phyloP scores from a whole-genome alignment of 2,329 filamentous ascomycete genomes.

The Paecilomyces sp. region DNA sequence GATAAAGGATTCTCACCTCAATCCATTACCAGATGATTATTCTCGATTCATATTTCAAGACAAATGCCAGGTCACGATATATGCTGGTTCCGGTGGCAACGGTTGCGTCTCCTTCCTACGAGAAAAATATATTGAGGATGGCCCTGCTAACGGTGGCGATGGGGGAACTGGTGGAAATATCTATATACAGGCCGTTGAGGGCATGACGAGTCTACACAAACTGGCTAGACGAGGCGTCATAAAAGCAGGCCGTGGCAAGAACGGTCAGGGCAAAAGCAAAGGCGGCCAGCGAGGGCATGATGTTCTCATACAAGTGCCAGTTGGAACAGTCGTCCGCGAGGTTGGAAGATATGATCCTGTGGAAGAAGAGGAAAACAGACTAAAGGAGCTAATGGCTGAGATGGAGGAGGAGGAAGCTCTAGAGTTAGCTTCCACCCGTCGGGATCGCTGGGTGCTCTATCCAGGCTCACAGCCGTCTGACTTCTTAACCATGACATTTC shows the following conservation, averaged over 20 bases:
- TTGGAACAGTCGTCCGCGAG: conserved; percentile 86
- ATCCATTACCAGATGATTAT: conserved; percentile 80
- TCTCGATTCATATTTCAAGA: conserved; percentile 77
- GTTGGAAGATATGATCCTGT: conserved; percentile 70
- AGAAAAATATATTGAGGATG: conserved; percentile 81
- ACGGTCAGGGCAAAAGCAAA: conserved; percentile 41
- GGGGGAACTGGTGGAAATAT: conserved; percentile 86
- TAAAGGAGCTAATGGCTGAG: conserved; percentile 15
- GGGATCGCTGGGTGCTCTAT: conserved; percentile 79
- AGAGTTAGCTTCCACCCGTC: conserved; percentile 35
- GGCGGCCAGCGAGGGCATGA: conserved; percentile 77
- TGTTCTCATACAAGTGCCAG: conserved; percentile 79
- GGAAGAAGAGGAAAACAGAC: conserved; percentile 52
- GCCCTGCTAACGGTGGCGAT: conserved; percentile 90
- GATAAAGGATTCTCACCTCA: conserved; percentile 52
- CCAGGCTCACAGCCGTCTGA: conserved; percentile 71
- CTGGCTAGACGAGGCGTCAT: conserved; percentile 66
- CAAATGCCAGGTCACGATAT: conserved; percentile 68
- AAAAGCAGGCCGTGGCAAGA: conserved; percentile 37
- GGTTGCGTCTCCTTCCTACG: conserved; percentile 92
- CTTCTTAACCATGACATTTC: conserved; percentile 54
- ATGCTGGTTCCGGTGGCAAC: conserved; percentile 75
- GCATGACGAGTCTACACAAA: conserved; percentile 90
- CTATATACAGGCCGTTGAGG: conserved; percentile 87
- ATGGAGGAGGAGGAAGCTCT: conserved; percentile 36